Evolutionary conservation across 345 rosid species (phyloP).

Genomic region (Citrus maxima): DNA sequence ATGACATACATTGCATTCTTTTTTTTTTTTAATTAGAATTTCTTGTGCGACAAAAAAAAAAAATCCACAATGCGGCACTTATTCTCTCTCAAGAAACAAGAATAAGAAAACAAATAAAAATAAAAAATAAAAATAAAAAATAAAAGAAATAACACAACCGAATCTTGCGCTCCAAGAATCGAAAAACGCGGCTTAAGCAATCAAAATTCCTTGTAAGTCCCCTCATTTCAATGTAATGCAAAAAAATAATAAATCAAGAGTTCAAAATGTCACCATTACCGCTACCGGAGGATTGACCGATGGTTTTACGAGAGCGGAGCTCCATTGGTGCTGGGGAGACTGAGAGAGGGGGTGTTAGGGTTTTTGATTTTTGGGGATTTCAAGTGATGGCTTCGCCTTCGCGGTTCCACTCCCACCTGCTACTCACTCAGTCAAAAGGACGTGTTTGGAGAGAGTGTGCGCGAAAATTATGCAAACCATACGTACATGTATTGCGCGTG

Average conservation of each 20-base stretch:
- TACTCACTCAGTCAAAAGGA: no score
- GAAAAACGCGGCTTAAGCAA: not conserved
- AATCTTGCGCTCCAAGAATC: not conserved
- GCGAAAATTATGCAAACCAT: no score
- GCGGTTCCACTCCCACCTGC: not conserved
- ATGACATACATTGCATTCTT: not conserved
- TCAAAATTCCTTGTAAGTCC: not conserved
- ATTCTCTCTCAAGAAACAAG: not conserved
- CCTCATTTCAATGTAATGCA: not conserved
- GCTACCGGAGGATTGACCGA: not conserved
- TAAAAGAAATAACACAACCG: not conserved
- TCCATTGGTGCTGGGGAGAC: not conserved
- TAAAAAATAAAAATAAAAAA: not conserved
- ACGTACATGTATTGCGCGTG: no score
- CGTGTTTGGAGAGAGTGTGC: no score
- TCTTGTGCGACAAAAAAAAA: not conserved
- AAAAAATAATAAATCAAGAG: not conserved
- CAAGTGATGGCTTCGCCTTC: not conserved
- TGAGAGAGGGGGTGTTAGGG: not conserved
- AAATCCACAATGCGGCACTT: not conserved
- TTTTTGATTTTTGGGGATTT: not conserved
- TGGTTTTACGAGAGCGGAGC: slow-evolving; percentile 9
- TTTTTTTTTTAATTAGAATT: not conserved
- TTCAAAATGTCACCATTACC: not conserved
- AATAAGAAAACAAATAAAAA: not conserved